These are phyloP conservation scores for Petunia secreta DNA, from an alignment of 257 asterid genomes.

Conservation along the genomic window DNA sequence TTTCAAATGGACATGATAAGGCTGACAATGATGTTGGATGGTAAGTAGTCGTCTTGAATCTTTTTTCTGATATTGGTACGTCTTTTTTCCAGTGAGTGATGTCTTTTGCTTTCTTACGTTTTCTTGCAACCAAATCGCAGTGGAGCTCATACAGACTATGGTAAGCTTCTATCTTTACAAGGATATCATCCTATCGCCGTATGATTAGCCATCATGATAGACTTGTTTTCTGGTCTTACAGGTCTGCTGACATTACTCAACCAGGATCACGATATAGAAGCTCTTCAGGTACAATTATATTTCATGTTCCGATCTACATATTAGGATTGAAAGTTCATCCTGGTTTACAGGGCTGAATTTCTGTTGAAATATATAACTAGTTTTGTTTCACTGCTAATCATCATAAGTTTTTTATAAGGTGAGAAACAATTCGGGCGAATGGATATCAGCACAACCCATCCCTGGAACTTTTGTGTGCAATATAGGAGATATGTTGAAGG, in stretches of 20 bases:
- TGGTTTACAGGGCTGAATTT: not conserved
- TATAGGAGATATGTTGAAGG: conserved; percentile 94
- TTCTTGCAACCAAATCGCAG: conserved; percentile 45
- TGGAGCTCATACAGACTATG: conserved; percentile 97
- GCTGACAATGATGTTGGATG: conserved; percentile 67
- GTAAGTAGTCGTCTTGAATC: conserved; percentile 36
- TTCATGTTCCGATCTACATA: conserved; percentile 15
- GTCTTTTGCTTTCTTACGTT: conserved; percentile 31
- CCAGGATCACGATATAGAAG: conserved; percentile 86
- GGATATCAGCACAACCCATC: conserved; percentile 77
- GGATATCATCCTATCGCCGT: not conserved
- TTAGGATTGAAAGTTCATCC: conserved; percentile 39
- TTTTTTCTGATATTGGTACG: conserved; percentile 21
- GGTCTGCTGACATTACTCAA: conserved; percentile 89
- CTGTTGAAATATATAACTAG: not conserved
- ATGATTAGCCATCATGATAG: conserved; percentile 13
- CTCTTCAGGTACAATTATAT: conserved; percentile 60
- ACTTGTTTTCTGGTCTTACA: conserved; percentile 32
- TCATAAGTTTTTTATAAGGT: conserved; percentile 47
- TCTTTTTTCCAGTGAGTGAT: conserved; percentile 33
- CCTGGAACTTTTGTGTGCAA: conserved; percentile 92
- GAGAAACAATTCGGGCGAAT: conserved; percentile 67
- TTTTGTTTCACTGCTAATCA: not conserved
- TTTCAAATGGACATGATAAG: conserved; percentile 40
- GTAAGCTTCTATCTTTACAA: conserved; percentile 44